phyloP scores from a whole-genome alignment of 768 basidiomycete species.

The Kwoniella sp. region DNA sequence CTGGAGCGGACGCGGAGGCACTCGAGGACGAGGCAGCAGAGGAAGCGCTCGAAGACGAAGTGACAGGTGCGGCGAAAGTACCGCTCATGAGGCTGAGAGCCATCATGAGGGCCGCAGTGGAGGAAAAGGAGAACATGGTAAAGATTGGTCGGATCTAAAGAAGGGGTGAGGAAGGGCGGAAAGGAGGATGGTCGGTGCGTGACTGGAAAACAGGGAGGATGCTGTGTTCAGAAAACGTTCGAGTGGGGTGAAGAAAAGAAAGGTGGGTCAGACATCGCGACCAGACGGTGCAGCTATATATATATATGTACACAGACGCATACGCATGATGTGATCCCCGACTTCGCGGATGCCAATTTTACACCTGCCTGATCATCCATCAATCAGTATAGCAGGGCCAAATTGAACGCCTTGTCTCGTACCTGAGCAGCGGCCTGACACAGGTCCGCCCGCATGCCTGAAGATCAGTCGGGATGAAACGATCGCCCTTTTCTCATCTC shows the following conservation, averaged over 20 bases:
- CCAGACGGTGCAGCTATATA: not conserved
- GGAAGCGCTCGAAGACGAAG: constrained; percentile 2
- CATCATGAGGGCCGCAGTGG: not conserved
- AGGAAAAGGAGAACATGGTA: constrained; percentile 6
- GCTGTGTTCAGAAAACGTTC: not conserved
- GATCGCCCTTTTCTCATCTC: not conserved
- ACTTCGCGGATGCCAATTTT: not conserved
- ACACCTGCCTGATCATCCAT: not conserved
- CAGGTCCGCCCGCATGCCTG: not conserved
- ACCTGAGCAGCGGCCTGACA: constrained; percentile 1
- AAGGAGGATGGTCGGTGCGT: not conserved
- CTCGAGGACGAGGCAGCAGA: constrained; percentile 1
- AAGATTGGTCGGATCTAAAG: constrained; percentile 9
- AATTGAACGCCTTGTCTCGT: not conserved
- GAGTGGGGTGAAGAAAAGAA: constrained; percentile 1
- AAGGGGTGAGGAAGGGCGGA: constrained; percentile 8
- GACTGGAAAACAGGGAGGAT: not conserved
- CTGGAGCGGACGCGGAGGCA: constrained; percentile 9
- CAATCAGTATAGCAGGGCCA: not conserved
- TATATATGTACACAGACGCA: too few relatives aligned
- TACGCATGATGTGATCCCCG: not conserved
- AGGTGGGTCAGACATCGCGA: not conserved
- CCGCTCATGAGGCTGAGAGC: constrained; percentile 13
- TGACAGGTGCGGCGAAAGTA: constrained; percentile 4
- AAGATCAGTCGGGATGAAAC: not conserved